A percentile compares a stretch with the other conserved stretches of the same genome.
These are phyloP conservation scores for Oehlia diaphana DNA, from an alignment of 192 early-diverging fungal genomes.

Conservation along the genomic window DNA sequence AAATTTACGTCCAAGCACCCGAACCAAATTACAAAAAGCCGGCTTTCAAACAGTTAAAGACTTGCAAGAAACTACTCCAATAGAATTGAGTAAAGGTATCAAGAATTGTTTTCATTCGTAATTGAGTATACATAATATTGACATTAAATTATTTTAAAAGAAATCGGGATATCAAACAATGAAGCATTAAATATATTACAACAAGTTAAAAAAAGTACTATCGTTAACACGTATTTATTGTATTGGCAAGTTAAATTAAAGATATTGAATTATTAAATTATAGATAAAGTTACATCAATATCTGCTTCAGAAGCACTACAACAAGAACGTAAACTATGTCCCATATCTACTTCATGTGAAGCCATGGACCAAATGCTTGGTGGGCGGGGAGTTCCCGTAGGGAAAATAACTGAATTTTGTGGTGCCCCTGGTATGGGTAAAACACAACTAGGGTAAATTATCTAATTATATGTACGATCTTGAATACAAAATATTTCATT, in stretches of 20 bases:
- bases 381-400: slow-evolving; percentile 42
- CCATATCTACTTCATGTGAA: slow-evolving; percentile 38
- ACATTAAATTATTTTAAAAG: slow-evolving; percentile 15
- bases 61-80: slow-evolving; percentile 23
- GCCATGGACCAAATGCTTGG: slow-evolving; percentile 45
- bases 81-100: slow-evolving; percentile 34
- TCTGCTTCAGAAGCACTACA: slow-evolving; percentile 41
- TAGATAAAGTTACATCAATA: slow-evolving; percentile 31
- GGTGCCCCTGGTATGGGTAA: slow-evolving; percentile 54
- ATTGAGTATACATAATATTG: not conserved
- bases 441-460: slow-evolving; percentile 49
- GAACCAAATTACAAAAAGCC: slow-evolving; percentile 29
- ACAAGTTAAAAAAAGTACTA: slow-evolving; percentile 8
- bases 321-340: slow-evolving; percentile 28
- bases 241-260: not conserved
- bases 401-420: slow-evolving; percentile 49
- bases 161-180: slow-evolving; percentile 26
- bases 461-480: not conserved
- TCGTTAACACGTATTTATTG: not conserved
- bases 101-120: too few relatives aligned
- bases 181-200: slow-evolving; percentile 29
- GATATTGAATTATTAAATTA: not conserved
- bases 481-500: not conserved
- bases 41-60: slow-evolving; percentile 40
- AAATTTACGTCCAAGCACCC: slow-evolving; percentile 3